A percentile compares a stretch with the other conserved stretches of the same genome.
Evolutionary conservation across 1,139 yeast species (phyloP).

Genomic region (Blastobotrys persicus): DNA sequence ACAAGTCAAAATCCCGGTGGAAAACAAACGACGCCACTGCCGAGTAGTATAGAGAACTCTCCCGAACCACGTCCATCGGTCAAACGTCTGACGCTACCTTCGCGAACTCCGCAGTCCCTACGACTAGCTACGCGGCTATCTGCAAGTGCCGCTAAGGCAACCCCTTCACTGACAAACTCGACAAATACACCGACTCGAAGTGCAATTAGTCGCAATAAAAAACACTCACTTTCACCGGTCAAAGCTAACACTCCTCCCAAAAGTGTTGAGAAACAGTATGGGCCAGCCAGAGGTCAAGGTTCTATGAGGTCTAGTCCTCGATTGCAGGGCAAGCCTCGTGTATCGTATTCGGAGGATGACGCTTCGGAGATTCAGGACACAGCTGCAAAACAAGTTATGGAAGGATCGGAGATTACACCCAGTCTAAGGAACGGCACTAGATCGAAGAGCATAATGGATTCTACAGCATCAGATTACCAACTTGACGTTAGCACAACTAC

Average conservation of each 20-base stretch:
- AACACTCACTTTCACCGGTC: not conserved
- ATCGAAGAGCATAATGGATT: too few relatives aligned
- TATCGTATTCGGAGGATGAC: constrained; percentile 2
- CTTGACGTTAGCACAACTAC: too few relatives aligned
- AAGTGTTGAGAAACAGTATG: not conserved
- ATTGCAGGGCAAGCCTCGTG: not conserved
- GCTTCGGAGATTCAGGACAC: too few relatives aligned
- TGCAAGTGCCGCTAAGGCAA: not conserved
- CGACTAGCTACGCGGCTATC: not conserved
- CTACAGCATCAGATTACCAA: too few relatives aligned
- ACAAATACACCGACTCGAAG: not conserved
- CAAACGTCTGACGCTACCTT: constrained; percentile 1
- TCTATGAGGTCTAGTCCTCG: not conserved
- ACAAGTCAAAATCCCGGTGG: not conserved
- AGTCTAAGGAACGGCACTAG: too few relatives aligned
- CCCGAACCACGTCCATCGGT: constrained; percentile 5
- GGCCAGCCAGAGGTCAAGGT: not conserved
- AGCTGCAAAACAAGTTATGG: too few relatives aligned
- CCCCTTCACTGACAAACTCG: not conserved
- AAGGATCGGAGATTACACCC: too few relatives aligned
- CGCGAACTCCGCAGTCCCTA: constrained; percentile 6
- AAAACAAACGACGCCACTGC: constrained; percentile 1
- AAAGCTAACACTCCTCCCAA: not conserved
- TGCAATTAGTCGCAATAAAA: not conserved
- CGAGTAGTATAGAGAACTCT: constrained; percentile 7